Conservation (phyloP, 108 stramenopile species). For the Chaetoceros muelleri region DNA sequence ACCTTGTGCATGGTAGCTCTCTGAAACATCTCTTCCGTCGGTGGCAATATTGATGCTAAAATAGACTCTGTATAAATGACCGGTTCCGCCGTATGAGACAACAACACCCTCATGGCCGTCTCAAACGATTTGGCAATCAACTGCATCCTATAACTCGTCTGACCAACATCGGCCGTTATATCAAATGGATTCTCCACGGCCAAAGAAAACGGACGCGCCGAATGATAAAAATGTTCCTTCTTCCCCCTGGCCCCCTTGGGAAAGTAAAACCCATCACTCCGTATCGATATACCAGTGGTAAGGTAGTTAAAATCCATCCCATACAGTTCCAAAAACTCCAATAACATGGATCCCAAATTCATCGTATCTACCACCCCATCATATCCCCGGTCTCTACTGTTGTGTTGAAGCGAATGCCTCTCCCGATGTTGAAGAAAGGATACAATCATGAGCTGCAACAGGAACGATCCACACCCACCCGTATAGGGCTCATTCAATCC, state of each 20-base stretch:
- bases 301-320: slow-evolving; percentile 84
- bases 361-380: slow-evolving; percentile 1
- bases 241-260: slow-evolving; percentile 58
- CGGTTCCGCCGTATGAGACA: slow-evolving; percentile 59
- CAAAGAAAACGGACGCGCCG: slow-evolving; percentile 41
- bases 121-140: slow-evolving; percentile 74
- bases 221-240: slow-evolving; percentile 47
- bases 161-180: slow-evolving; percentile 64
- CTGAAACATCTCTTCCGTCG: slow-evolving; percentile 58
- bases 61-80: slow-evolving; percentile 39
- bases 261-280: slow-evolving; percentile 81
- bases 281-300: slow-evolving; percentile 73
- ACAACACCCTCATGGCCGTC: slow-evolving; percentile 54
- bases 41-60: slow-evolving; percentile 56
- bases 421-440: slow-evolving; percentile 77
- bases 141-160: slow-evolving; percentile 58
- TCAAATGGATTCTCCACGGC: slow-evolving; percentile 91
- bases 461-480: slow-evolving; percentile 89
- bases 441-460: slow-evolving; percentile 85
- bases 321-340: slow-evolving; percentile 92
- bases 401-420: slow-evolving; percentile 17
- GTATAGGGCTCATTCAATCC: slow-evolving; percentile 89
- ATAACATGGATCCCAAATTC: slow-evolving; percentile 74
- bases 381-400: too few relatives aligned
- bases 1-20: slow-evolving; percentile 6